phyloP scores from a whole-genome alignment of 257 asterid genomes.

The Euphrasia confusa region DNA sequence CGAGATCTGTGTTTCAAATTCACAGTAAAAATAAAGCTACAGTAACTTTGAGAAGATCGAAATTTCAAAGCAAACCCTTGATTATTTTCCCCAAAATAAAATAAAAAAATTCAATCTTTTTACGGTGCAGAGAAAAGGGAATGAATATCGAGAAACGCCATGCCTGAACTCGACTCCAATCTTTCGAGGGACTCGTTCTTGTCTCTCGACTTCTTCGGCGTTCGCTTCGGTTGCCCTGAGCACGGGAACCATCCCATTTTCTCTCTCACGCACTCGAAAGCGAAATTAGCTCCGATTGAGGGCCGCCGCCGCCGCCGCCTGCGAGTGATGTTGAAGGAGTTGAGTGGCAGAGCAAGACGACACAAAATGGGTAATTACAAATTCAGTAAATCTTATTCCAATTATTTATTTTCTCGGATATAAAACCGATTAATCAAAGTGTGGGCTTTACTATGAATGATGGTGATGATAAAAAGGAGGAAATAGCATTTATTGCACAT shows the following conservation, averaged over 20 bases:
- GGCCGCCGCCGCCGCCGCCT: neutral
- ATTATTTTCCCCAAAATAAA: neutral
- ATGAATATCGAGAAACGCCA: neutral
- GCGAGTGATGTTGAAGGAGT: slow-evolving; percentile 1
- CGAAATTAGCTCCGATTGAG: slow-evolving; percentile 1
- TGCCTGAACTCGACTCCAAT: slow-evolving; percentile 40
- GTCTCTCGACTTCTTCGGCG: slow-evolving; percentile 32
- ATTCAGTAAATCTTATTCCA: neutral
- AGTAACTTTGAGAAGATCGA: slow-evolving; percentile 1
- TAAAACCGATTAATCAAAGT: no score
- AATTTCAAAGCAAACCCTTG: slow-evolving; percentile 21
- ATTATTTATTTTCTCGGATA: neutral
- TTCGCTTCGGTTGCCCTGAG: slow-evolving; percentile 52
- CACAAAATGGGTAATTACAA: slow-evolving; percentile 9
- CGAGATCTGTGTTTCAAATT: no score
- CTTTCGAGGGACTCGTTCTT: slow-evolving; percentile 30
- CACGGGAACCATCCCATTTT: slow-evolving; percentile 77
- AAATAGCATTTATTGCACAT: slow-evolving; percentile 2
- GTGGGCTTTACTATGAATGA: neutral
- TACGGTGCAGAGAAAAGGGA: neutral
- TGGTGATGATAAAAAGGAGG: neutral
- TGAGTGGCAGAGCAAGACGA: slow-evolving; percentile 22
- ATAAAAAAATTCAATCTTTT: neutral
- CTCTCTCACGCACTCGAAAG: slow-evolving; percentile 9
- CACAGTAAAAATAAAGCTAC: no score